These are phyloP conservation scores for Falciphora oryzae DNA, from an alignment of 2,329 filamentous ascomycete genomes.

Conservation along the genomic window DNA sequence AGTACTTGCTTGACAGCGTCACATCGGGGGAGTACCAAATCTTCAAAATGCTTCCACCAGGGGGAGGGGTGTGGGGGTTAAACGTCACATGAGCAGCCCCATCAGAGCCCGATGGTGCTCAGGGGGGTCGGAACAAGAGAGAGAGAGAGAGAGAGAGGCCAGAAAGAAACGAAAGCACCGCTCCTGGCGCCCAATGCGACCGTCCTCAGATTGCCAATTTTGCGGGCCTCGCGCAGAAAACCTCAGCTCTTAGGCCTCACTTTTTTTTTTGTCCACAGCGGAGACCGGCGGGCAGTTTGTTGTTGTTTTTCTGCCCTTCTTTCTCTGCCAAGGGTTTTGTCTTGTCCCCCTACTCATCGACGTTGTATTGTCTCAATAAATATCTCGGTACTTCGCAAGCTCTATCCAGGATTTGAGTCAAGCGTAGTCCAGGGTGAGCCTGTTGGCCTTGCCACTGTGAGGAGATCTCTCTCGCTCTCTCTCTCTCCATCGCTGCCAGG, in stretches of 20 bases:
- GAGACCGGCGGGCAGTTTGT: neutral
- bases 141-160: no score
- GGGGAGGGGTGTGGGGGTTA: neutral
- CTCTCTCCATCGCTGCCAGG: no score
- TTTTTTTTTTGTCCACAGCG: neutral
- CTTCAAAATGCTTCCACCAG: neutral
- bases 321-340: neutral
- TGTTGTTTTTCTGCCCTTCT: neutral
- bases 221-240: neutral
- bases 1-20: neutral
- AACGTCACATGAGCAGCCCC: neutral
- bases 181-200: slow-evolving; percentile 3
- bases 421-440: neutral
- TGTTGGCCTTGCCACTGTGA: no score
- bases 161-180: neutral
- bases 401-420: neutral
- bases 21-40: neutral
- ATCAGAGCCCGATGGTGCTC: neutral
- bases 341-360: neutral
- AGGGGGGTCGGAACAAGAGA: neutral
- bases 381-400: neutral
- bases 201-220: slow-evolving; percentile 3
- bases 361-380: neutral
- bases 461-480: no score
- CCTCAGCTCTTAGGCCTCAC: neutral